Evolutionary conservation across 345 rosid genomes (phyloP).

Genomic region (Sisymbrium irio): DNA sequence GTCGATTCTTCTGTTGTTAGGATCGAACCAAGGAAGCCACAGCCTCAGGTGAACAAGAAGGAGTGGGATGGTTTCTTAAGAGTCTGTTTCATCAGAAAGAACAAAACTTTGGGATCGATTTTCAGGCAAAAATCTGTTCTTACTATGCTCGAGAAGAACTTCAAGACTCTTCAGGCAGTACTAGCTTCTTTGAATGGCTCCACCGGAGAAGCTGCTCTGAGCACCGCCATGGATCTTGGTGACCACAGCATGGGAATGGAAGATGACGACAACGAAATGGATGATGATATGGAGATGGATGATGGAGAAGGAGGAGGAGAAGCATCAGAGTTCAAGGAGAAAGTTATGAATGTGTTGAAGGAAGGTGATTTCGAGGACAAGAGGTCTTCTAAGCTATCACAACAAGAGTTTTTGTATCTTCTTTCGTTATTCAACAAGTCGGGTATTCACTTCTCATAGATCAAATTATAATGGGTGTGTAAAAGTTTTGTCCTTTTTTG

Average conservation of each 20-base stretch:
- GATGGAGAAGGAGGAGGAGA: conserved; percentile 49
- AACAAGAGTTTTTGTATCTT: conserved; percentile 75
- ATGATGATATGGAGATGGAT: conserved; percentile 48
- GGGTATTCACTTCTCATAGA: conserved; percentile 68
- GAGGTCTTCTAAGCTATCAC: conserved; percentile 73
- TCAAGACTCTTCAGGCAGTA: conserved; percentile 70
- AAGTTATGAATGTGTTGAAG: conserved; percentile 58
- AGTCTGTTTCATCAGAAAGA: conserved; percentile 85
- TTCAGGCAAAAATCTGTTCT: conserved; percentile 73
- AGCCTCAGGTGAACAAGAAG: conserved; percentile 58
- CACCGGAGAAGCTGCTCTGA: conserved; percentile 22
- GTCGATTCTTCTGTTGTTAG: conserved; percentile 95
- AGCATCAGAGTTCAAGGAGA: conserved; percentile 63
- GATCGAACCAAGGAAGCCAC: conserved; percentile 78
- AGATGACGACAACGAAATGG: conserved; percentile 36
- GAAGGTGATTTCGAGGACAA: conserved; percentile 72
- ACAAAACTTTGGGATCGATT: conserved; percentile 80
- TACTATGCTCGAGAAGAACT: conserved; percentile 71
- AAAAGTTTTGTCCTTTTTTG: neutral
- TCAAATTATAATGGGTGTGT: neutral
- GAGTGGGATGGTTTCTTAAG: conserved; percentile 92
- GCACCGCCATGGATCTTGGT: conserved; percentile 24
- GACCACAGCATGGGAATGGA: conserved; percentile 53
- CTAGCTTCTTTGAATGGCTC: conserved; percentile 31
- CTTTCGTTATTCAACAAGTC: conserved; percentile 85